Evolutionary conservation across 2,329 filamentous ascomycete species (phyloP).

Genomic region (Paraphoma chrysanthemicola): DNA sequence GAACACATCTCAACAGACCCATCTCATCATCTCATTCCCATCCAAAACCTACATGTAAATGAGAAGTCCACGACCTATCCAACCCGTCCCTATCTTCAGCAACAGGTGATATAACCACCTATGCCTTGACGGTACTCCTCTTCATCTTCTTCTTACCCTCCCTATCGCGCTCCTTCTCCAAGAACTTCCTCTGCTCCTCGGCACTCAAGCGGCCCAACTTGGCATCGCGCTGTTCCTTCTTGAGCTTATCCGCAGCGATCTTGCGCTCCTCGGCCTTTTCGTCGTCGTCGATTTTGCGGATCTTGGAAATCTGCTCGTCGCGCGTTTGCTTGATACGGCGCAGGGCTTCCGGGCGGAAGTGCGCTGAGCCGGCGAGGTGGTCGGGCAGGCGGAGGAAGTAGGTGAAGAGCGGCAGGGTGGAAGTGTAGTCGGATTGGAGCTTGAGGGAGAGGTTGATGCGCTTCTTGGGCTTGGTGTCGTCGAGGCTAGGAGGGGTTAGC

Average conservation of each 20-base stretch:
- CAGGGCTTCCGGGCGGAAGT: conserved; percentile 87
- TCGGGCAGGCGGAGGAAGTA: conserved; percentile 88
- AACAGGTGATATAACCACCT: conserved; percentile 15
- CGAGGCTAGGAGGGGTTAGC: conserved; percentile 64
- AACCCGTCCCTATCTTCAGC: conserved; percentile 20
- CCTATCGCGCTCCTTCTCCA: conserved; percentile 87
- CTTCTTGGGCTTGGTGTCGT: conserved; percentile 86
- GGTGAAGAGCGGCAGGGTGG: conserved; percentile 77
- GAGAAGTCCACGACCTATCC: neutral
- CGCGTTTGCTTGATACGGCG: conserved; percentile 83
- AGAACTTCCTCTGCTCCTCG: conserved; percentile 60
- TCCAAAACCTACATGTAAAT: neutral
- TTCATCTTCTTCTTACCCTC: conserved; percentile 74
- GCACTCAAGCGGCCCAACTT: conserved; percentile 76
- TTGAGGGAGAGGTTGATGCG: conserved; percentile 79
- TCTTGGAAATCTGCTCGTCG: conserved; percentile 79
- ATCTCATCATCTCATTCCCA: neutral
- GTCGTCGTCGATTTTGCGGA: conserved; percentile 80
- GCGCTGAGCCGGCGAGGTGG: conserved; percentile 74
- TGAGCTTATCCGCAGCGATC: conserved; percentile 65
- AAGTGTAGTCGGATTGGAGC: conserved; percentile 64
- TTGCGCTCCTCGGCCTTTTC: conserved; percentile 69
- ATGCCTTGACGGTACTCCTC: conserved; percentile 63
- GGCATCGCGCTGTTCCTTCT: conserved; percentile 76
- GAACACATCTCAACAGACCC: neutral